These are phyloP conservation scores for Emergomyces pasteurianus DNA, from an alignment of 2,329 filamentous ascomycete species.

Conservation along the genomic window DNA sequence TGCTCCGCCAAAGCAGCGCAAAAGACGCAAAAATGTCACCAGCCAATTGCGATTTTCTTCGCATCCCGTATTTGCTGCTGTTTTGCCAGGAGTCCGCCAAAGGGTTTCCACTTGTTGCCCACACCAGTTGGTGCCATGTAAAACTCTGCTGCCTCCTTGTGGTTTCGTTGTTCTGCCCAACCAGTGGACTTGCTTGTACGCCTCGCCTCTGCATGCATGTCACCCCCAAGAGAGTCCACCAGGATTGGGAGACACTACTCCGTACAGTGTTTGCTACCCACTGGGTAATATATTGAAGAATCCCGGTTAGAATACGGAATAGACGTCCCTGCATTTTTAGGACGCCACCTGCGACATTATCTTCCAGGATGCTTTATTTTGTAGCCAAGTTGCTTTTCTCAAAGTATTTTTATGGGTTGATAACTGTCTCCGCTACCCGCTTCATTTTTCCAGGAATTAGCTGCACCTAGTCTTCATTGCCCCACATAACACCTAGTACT, in stretches of 20 bases:
- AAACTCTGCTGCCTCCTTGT: background rate
- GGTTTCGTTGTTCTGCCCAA: background rate
- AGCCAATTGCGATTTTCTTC: background rate
- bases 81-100: background rate
- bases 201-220: background rate
- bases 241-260: too few species aligned
- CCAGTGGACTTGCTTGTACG: background rate
- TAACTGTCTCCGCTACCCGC: background rate
- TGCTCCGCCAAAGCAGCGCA: too few species aligned
- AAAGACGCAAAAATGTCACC: background rate
- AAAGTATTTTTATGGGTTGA: too few species aligned
- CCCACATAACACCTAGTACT: too few species aligned
- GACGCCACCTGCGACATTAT: conserved; percentile 1
- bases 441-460: background rate
- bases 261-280: too few species aligned
- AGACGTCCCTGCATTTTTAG: background rate
- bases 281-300: background rate
- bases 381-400: too few species aligned
- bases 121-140: background rate
- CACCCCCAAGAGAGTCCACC: background rate
- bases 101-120: background rate
- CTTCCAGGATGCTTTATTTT: too few species aligned
- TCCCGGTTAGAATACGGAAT: background rate
- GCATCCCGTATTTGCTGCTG: background rate
- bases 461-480: too few species aligned